A percentile compares a stretch with the other conserved stretches of the same genome.
Evolutionary conservation across 805 yeast species (phyloP).

Genomic region (Candida boidinii): DNA sequence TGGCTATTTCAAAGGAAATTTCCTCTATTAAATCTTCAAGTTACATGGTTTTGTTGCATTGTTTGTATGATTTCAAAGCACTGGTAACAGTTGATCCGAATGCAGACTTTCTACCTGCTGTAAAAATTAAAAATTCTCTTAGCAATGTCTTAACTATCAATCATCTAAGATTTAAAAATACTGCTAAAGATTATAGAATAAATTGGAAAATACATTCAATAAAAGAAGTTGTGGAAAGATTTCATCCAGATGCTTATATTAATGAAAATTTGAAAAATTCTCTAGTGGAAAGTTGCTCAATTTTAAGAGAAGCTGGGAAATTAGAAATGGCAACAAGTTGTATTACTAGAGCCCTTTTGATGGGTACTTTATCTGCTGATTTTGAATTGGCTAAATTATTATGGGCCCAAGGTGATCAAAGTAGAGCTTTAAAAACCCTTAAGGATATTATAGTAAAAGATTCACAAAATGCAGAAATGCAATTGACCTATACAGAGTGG

Average conservation of each 20-base stretch:
- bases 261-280: slow-evolving; percentile 35
- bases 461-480: slow-evolving; percentile 30
- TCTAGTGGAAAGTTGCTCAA: slow-evolving; percentile 49
- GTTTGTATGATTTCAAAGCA: slow-evolving; percentile 48
- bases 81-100: no score
- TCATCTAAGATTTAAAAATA: slow-evolving; percentile 14
- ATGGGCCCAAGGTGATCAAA: slow-evolving; percentile 85
- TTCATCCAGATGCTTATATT: slow-evolving; percentile 17
- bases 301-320: slow-evolving; percentile 61
- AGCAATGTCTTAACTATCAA: slow-evolving; percentile 8
- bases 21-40: slow-evolving; percentile 43
- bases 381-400: slow-evolving; percentile 72
- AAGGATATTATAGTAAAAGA: slow-evolving; percentile 27
- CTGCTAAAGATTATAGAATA: slow-evolving; percentile 29
- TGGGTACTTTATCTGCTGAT: slow-evolving; percentile 39
- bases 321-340: slow-evolving; percentile 66
- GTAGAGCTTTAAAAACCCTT: slow-evolving; percentile 69
- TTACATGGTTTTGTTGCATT: slow-evolving; percentile 46
- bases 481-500: slow-evolving; percentile 81
- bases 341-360: slow-evolving; percentile 50
- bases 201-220: slow-evolving; percentile 38
- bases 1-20: slow-evolving; percentile 39
- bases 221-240: slow-evolving; percentile 27
- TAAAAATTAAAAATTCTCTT: slow-evolving; percentile 6
- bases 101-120: no score